phyloP scores from a whole-genome alignment of 1,139 yeast species.

The Yamadazyma siamensis region DNA sequence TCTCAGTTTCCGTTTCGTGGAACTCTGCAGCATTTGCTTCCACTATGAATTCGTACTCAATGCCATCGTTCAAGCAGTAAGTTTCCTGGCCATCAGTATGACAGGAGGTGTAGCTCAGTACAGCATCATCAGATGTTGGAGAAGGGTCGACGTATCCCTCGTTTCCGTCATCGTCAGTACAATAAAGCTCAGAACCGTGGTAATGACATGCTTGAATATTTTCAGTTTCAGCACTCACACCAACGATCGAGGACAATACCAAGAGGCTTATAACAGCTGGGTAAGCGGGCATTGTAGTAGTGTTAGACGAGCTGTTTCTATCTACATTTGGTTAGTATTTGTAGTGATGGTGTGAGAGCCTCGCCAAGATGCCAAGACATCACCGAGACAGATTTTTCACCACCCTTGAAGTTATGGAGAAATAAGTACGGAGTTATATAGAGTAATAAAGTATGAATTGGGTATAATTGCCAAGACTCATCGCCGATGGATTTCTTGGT shows the following conservation, averaged over 20 bases:
- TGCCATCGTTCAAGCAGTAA: constrained; percentile 19
- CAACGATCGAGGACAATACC: constrained; percentile 1
- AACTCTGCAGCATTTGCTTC: constrained; percentile 9
- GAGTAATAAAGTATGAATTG: too few relatives aligned
- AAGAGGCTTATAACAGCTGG: too few relatives aligned
- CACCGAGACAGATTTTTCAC: too few relatives aligned
- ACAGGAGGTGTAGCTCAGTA: constrained; percentile 24
- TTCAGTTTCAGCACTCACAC: constrained; percentile 3
- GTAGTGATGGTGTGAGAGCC: too few relatives aligned
- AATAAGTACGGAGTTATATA: too few relatives aligned
- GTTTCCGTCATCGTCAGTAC: constrained; percentile 23
- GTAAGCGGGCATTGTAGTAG: too few relatives aligned
- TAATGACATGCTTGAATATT: constrained; percentile 22
- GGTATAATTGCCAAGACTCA: too few relatives aligned
- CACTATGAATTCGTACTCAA: constrained; percentile 22
- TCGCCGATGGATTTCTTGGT: too few relatives aligned
- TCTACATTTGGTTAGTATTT: too few relatives aligned
- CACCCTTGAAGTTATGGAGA: too few relatives aligned
- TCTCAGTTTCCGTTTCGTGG: not conserved
- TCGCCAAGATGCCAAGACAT: too few relatives aligned
- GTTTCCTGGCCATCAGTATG: constrained; percentile 25
- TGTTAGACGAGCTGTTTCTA: too few relatives aligned
- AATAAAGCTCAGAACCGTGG: constrained; percentile 22
- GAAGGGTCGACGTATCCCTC: constrained; percentile 28
- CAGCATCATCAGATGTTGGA: constrained; percentile 21